These are phyloP conservation scores for Tolypocladium tundrense DNA, from an alignment of 2,329 filamentous ascomycete species.

Conservation along the genomic window DNA sequence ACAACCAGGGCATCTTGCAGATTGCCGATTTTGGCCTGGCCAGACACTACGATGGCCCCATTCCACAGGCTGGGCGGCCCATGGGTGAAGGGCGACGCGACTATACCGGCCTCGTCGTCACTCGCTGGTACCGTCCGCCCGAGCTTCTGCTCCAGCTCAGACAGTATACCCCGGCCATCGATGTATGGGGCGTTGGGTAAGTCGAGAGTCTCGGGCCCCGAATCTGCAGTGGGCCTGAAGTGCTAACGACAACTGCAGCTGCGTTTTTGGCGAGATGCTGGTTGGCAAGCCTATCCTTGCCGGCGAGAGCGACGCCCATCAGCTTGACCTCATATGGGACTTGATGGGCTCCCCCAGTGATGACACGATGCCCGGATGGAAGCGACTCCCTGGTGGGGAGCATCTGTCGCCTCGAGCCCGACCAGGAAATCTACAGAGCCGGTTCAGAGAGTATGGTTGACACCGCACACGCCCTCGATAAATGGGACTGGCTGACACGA, in stretches of 20 bases:
- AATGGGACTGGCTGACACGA: slow-evolving; percentile 7
- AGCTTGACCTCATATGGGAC: slow-evolving; percentile 89
- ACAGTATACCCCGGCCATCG: slow-evolving; percentile 92
- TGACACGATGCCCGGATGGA: slow-evolving; percentile 88
- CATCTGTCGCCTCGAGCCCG: slow-evolving; percentile 53
- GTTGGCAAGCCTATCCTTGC: slow-evolving; percentile 85
- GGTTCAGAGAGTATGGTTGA: slow-evolving; percentile 59
- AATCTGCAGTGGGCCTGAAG: not conserved
- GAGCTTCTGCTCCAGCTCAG: slow-evolving; percentile 83
- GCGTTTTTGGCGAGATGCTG: slow-evolving; percentile 97
- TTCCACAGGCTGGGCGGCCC: slow-evolving; percentile 65
- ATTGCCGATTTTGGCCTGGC: slow-evolving; percentile 97
- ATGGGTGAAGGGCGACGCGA: slow-evolving; percentile 80
- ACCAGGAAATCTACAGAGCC: slow-evolving; percentile 55
- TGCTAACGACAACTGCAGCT: slow-evolving; percentile 42
- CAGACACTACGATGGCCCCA: slow-evolving; percentile 78
- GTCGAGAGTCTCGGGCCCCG: slow-evolving; percentile 14
- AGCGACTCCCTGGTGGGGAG: slow-evolving; percentile 69
- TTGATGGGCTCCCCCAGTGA: slow-evolving; percentile 85
- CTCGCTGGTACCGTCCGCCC: slow-evolving; percentile 91
- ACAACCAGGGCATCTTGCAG: slow-evolving; percentile 84
- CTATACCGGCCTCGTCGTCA: slow-evolving; percentile 95
- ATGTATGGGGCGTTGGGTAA: slow-evolving; percentile 96
- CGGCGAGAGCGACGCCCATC: slow-evolving; percentile 79
- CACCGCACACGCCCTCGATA: not conserved